These are phyloP conservation scores for Moringa oleifera DNA, from an alignment of 345 rosid species.

Conservation along the genomic window DNA sequence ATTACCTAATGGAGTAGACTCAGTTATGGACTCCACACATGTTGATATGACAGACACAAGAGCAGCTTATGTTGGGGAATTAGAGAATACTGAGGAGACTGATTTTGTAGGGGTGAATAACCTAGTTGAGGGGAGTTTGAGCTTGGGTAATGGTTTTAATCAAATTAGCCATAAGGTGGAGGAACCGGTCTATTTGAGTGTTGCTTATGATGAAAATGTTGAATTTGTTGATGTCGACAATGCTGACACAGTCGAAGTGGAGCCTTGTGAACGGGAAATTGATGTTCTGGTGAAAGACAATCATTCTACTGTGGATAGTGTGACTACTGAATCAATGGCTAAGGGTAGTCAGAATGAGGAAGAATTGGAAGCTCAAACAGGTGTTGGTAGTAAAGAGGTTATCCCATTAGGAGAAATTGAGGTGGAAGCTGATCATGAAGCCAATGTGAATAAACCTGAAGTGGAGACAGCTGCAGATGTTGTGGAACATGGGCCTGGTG, in stretches of 20 bases:
- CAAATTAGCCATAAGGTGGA: slow-evolving; percentile 24
- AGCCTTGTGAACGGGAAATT: slow-evolving; percentile 17
- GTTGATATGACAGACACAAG: slow-evolving; percentile 21
- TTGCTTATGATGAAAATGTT: slow-evolving; percentile 20
- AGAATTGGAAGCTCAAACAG: slow-evolving; percentile 14
- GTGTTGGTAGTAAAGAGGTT: slow-evolving; percentile 14
- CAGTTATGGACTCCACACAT: slow-evolving; percentile 28
- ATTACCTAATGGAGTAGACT: slow-evolving; percentile 26
- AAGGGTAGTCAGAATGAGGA: slow-evolving; percentile 3
- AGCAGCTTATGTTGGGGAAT: slow-evolving; percentile 32
- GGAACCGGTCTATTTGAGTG: slow-evolving; percentile 18
- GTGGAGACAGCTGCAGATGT: slow-evolving; percentile 17
- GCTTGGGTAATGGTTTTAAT: slow-evolving; percentile 47
- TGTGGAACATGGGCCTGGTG: slow-evolving; percentile 8
- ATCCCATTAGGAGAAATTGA: slow-evolving; percentile 12
- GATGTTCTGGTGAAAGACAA: slow-evolving; percentile 5
- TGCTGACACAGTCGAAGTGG: slow-evolving; percentile 17
- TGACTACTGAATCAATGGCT: slow-evolving; percentile 6
- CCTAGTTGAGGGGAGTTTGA: slow-evolving; percentile 17
- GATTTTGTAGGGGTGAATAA: slow-evolving; percentile 26
- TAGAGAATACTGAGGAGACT: slow-evolving; percentile 24
- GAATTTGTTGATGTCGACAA: slow-evolving; percentile 17
- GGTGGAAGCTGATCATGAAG: slow-evolving; percentile 25
- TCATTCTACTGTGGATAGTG: background rate
- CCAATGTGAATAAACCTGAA: slow-evolving; percentile 15